Evolutionary conservation across 139 green algal genomes (phyloP).

Genomic region (Coelastrella sp.): DNA sequence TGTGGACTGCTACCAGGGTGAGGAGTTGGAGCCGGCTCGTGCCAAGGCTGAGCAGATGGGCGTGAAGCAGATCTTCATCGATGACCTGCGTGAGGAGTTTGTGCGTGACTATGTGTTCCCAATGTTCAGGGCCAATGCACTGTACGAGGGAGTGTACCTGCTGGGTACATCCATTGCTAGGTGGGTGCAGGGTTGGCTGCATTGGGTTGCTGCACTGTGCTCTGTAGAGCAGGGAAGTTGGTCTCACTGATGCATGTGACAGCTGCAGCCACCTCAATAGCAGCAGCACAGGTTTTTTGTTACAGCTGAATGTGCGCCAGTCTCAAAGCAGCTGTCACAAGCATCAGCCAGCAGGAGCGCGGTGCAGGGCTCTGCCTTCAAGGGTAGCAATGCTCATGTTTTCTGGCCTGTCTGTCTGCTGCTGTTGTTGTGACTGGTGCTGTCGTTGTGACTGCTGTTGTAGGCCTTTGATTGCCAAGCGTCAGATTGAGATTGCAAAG

Average conservation of each 20-base stretch:
- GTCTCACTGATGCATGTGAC: too few species aligned
- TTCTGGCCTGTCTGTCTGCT: not conserved
- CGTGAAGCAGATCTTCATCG: slow-evolving; percentile 98
- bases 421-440: not conserved
- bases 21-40: slow-evolving; percentile 96
- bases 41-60: slow-evolving; percentile 92
- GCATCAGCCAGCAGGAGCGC: too few species aligned
- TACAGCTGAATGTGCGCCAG: too few species aligned
- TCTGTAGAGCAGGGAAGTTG: too few species aligned
- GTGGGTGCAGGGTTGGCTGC: not conserved
- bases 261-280: too few species aligned
- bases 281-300: too few species aligned
- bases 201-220: not conserved
- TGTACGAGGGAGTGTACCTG: slow-evolving; percentile 99
- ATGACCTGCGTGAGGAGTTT: slow-evolving; percentile 99
- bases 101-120: slow-evolving; percentile 98
- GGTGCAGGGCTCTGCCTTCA: too few species aligned
- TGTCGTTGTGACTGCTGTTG: not conserved
- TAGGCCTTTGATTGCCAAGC: slow-evolving; percentile 98
- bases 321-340: too few species aligned
- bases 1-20: slow-evolving; percentile 74
- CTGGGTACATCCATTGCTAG: slow-evolving; percentile 98
- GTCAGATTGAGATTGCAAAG: slow-evolving; percentile 98
- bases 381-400: not conserved
- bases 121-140: slow-evolving; percentile 98